Evolutionary conservation across 305 asterid genomes (phyloP).

Genomic region (Ajuga reptans): DNA sequence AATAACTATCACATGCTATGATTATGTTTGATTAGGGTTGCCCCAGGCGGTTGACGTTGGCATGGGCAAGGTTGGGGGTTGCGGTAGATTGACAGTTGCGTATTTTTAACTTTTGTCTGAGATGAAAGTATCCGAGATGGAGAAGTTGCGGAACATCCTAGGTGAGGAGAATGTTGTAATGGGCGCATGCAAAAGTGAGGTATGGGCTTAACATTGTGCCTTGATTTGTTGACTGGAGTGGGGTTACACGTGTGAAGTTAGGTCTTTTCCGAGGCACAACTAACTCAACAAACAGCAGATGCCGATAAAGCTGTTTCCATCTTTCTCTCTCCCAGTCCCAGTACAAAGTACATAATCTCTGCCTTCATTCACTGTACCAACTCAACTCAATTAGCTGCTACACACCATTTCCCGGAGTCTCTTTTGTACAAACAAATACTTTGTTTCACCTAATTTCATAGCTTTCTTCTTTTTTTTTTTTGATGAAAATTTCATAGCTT

Average conservation of each 20-base stretch:
- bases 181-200: slow-evolving; percentile 12
- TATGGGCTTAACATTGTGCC: slow-evolving; percentile 20
- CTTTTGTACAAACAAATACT: too few relatives aligned
- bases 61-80: too few relatives aligned
- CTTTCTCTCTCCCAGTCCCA: slow-evolving; percentile 7
- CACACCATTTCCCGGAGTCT: too few relatives aligned
- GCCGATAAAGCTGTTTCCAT: slow-evolving; percentile 8
- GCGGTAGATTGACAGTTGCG: too few relatives aligned
- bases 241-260: slow-evolving; percentile 52
- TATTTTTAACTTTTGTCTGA: too few relatives aligned
- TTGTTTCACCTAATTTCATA: too few relatives aligned
- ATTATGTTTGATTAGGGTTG: too few relatives aligned
- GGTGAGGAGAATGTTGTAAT: background rate
- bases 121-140: too few relatives aligned
- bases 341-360: background rate
- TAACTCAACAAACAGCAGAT: slow-evolving; percentile 20
- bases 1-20: too few relatives aligned
- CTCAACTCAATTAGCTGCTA: background rate
- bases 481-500: too few relatives aligned
- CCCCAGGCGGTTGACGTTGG: too few relatives aligned
- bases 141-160: background rate
- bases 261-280: slow-evolving; percentile 57
- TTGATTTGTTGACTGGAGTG: slow-evolving; percentile 25
- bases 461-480: too few relatives aligned
- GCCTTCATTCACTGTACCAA: slow-evolving; percentile 9